A percentile compares a stretch with the other conserved stretches of the same genome.
phyloP scores from a whole-genome alignment of 768 basidiomycete genomes.

The Boletus bicolor region DNA sequence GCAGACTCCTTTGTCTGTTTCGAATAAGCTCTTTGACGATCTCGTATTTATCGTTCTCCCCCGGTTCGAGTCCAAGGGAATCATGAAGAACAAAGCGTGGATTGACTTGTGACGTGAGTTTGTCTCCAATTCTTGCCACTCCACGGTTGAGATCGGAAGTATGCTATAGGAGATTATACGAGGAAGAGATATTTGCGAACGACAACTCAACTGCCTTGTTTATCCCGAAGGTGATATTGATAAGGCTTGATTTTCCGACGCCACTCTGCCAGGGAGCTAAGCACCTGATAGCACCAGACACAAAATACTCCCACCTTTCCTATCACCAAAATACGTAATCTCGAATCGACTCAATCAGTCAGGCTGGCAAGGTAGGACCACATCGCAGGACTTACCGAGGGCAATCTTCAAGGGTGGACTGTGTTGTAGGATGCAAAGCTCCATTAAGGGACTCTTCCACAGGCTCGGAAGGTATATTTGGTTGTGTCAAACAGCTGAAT shows the following conservation, averaged over 20 bases:
- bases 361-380: background rate
- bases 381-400: background rate
- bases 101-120: background rate
- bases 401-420: background rate
- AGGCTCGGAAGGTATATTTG: background rate
- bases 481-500: background rate
- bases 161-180: background rate
- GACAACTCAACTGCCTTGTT: background rate
- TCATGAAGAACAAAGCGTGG: background rate
- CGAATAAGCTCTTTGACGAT: background rate
- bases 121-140: background rate
- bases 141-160: background rate
- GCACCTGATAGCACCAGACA: background rate
- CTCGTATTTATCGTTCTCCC: background rate
- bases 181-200: background rate
- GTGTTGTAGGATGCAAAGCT: background rate
- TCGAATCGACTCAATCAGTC: background rate
- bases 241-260: background rate
- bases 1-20: background rate
- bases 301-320: background rate
- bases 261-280: background rate
- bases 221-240: background rate
- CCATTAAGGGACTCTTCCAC: background rate
- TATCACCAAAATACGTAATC: background rate
- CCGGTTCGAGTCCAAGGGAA: conserved; percentile 2